Percentiles rank a stretch among this genome's conserved stretches.
Evolutionary conservation across 345 rosid species (phyloP).

Genomic region (Psidium friedrichsthalianum): DNA sequence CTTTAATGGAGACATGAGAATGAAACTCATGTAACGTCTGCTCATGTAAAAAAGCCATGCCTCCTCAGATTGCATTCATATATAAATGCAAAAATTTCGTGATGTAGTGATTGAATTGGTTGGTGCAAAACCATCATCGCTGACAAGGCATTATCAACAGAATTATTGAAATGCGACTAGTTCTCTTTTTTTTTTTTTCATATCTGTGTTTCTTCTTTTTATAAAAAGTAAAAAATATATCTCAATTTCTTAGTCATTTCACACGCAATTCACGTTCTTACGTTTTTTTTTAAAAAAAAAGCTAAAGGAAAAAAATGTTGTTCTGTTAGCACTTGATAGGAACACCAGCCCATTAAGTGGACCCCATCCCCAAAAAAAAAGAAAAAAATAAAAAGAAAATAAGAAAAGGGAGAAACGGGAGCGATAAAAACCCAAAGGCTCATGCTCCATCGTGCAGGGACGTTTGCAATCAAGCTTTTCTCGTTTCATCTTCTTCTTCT

Average conservation of each 20-base stretch:
- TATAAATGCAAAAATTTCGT: too few relatives aligned
- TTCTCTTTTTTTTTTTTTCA: not conserved
- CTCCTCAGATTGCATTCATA: too few relatives aligned
- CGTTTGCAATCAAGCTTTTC: not conserved
- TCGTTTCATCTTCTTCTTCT: not conserved
- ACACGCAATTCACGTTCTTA: constrained; percentile 2
- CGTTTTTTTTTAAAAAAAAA: too few relatives aligned
- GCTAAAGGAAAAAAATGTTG: too few relatives aligned
- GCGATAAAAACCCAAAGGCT: not conserved
- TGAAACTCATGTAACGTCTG: too few relatives aligned
- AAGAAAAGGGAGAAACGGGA: too few relatives aligned
- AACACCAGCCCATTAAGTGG: not conserved
- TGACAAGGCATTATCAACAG: too few relatives aligned
- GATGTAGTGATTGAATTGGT: too few relatives aligned
- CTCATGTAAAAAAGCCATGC: too few relatives aligned
- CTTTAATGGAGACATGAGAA: too few relatives aligned
- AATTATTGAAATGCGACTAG: not conserved
- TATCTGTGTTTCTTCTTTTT: not conserved
- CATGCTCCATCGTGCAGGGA: not conserved
- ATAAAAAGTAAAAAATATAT: not conserved
- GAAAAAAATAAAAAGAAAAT: not conserved
- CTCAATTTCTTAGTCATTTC: not conserved
- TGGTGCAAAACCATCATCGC: too few relatives aligned
- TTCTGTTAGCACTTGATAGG: too few relatives aligned
- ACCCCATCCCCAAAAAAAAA: not conserved